Conservation (phyloP, 768 basidiomycete genomes). For the Mycena indigotica region DNA sequence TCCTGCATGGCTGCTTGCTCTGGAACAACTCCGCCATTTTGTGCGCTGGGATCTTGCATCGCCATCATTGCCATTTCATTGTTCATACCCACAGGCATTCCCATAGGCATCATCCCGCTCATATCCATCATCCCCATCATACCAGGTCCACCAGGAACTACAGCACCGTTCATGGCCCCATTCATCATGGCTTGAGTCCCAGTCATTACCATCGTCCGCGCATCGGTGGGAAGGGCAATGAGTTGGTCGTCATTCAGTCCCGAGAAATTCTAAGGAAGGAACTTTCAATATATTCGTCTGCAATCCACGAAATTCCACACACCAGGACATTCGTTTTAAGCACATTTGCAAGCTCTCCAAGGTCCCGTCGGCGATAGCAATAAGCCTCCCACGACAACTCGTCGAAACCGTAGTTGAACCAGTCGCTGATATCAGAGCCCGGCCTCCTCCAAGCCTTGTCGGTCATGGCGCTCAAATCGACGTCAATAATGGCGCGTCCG, state of each 20-base stretch:
- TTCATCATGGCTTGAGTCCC: constrained; percentile 79
- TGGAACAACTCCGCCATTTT: constrained; percentile 40
- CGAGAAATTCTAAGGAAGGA: constrained; percentile 62
- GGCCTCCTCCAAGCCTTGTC: constrained; percentile 92
- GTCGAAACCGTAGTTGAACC: constrained; percentile 99
- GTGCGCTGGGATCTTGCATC: constrained; percentile 45
- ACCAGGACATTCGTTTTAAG: constrained; percentile 85
- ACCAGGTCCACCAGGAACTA: constrained; percentile 30
- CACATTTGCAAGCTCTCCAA: constrained; percentile 77
- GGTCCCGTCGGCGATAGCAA: constrained; percentile 77
- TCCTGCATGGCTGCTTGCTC: constrained; percentile 46
- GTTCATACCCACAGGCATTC: constrained; percentile 71
- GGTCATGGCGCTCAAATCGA: constrained; percentile 71
- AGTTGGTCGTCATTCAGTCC: constrained; percentile 84
- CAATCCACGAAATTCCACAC: constrained; percentile 32
- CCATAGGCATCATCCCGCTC: constrained; percentile 65
- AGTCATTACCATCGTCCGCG: constrained; percentile 87
- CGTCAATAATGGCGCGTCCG: constrained; percentile 80
- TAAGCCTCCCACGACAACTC: constrained; percentile 96
- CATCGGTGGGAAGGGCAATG: constrained; percentile 73
- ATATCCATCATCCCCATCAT: constrained; percentile 87
- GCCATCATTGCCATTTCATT: constrained; percentile 54
- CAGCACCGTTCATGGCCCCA: constrained; percentile 42
- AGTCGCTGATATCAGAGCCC: constrained; percentile 92
- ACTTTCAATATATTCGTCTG: constrained; percentile 1